phyloP scores from a whole-genome alignment of 495 filamentous ascomycete genomes.

The Trichoderma gamsii region DNA sequence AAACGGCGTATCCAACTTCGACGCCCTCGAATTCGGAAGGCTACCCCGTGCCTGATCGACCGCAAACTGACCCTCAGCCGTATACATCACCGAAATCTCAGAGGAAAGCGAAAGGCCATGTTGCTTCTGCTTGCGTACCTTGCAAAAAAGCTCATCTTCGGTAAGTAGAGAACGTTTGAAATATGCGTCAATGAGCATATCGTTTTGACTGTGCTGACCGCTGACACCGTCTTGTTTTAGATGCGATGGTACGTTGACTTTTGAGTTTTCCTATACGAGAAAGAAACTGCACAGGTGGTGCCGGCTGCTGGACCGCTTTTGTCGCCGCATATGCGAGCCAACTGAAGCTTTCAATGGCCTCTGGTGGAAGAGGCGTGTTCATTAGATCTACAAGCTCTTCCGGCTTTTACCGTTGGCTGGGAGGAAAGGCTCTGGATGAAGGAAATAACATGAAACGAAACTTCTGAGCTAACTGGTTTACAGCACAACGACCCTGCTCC shows the following conservation, averaged over 20 bases:
- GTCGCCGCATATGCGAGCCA: neutral
- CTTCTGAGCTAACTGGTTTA: conserved; percentile 13
- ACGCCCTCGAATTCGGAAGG: conserved; percentile 27
- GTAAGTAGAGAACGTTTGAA: conserved; percentile 30
- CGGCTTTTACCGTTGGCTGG: neutral
- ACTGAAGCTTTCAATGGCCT: neutral
- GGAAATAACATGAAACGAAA: neutral
- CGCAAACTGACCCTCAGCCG: conserved; percentile 31
- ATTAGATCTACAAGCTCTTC: neutral
- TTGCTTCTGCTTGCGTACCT: conserved; percentile 93
- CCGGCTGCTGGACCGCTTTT: neutral
- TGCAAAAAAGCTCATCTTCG: conserved; percentile 92
- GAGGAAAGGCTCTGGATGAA: neutral
- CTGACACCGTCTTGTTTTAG: conserved; percentile 26
- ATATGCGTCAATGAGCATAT: conserved; percentile 13
- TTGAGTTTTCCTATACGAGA: conserved; percentile 14
- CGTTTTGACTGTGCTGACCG: conserved; percentile 19
- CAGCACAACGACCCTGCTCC: conserved; percentile 58
- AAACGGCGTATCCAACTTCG: neutral
- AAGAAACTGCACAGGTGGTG: neutral
- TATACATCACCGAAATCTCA: conserved; percentile 57
- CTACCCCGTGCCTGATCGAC: conserved; percentile 32
- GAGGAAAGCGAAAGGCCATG: conserved; percentile 87
- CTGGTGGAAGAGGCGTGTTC: neutral
- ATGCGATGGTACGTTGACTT: conserved; percentile 44